These are phyloP conservation scores for Paraglomus brasilianum DNA, from an alignment of 192 early-diverging fungal species.

Conservation along the genomic window DNA sequence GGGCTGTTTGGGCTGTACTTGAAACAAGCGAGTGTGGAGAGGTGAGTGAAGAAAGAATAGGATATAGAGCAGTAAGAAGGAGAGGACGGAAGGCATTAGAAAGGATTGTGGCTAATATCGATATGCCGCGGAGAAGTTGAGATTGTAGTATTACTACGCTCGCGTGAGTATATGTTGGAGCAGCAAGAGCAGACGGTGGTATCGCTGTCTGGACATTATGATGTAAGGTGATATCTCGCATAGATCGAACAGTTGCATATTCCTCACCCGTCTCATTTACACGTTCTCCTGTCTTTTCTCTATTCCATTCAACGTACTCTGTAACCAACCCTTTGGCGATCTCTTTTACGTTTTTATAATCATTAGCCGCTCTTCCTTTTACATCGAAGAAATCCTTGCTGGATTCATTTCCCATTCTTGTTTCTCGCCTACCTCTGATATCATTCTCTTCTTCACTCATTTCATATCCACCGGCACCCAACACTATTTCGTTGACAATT, in stretches of 20 bases:
- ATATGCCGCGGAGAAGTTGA: conserved; percentile 6
- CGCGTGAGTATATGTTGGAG: background rate
- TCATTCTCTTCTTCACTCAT: background rate
- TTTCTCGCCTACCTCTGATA: too few species aligned
- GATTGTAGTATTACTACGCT: background rate
- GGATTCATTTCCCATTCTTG: too few species aligned
- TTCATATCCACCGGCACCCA: conserved; percentile 28
- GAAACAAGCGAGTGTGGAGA: conserved; percentile 34
- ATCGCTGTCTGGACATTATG: too few species aligned
- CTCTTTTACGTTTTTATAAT: conserved; percentile 13
- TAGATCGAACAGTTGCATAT: too few species aligned
- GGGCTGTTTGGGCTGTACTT: conserved; percentile 37
- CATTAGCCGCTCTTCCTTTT: background rate
- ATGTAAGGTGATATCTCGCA: too few species aligned
- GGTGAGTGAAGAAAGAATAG: conserved; percentile 39
- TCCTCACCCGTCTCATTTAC: too few species aligned
- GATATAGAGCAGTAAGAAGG: conserved; percentile 42
- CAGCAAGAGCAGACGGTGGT: background rate
- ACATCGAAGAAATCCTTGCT: background rate
- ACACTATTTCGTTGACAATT: conserved; percentile 37
- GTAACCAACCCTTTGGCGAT: conserved; percentile 28
- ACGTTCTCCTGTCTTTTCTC: too few species aligned
- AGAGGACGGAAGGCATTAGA: conserved; percentile 31
- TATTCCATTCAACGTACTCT: conserved; percentile 28
- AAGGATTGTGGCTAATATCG: background rate